Evolutionary conservation across 2,329 filamentous ascomycete species (phyloP).

Genomic region (Aspergillus calidoustus): DNA sequence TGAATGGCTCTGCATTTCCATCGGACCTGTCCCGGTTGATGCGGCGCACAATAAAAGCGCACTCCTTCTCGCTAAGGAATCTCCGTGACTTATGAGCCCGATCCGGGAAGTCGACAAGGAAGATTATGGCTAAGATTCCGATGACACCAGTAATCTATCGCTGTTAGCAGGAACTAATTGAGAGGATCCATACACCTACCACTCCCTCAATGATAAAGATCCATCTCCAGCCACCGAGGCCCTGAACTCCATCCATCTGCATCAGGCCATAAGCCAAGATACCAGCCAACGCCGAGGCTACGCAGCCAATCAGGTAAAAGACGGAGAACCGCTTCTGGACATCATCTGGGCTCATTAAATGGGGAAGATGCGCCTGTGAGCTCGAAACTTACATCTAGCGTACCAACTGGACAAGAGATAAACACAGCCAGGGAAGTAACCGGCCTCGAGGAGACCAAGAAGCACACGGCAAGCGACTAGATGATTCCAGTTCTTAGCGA

Average conservation of each 20-base stretch:
- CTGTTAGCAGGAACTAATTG: too few relatives aligned
- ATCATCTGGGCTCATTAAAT: constrained; percentile 27
- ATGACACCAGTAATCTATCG: constrained; percentile 32
- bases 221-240: constrained; percentile 56
- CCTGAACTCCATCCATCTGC: constrained; percentile 48
- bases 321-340: constrained; percentile 43
- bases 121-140: constrained; percentile 36
- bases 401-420: constrained; percentile 78
- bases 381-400: constrained; percentile 45
- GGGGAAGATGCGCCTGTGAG: constrained; percentile 6
- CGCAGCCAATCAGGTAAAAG: constrained; percentile 56
- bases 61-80: constrained; percentile 47
- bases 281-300: constrained; percentile 55
- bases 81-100: constrained; percentile 36
- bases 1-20: constrained; percentile 54
- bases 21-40: constrained; percentile 60
- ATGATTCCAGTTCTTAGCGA: constrained; percentile 33
- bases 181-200: too few relatives aligned
- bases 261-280: constrained; percentile 51
- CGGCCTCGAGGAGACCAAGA: constrained; percentile 35
- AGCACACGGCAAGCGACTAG: constrained; percentile 32
- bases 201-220: constrained; percentile 61
- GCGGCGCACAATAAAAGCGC: constrained; percentile 54
- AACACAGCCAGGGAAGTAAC: constrained; percentile 70
- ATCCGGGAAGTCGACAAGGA: constrained; percentile 46